phyloP scores from a whole-genome alignment of 2,329 filamentous ascomycete species.

The Phialemonium atrogriseum region DNA sequence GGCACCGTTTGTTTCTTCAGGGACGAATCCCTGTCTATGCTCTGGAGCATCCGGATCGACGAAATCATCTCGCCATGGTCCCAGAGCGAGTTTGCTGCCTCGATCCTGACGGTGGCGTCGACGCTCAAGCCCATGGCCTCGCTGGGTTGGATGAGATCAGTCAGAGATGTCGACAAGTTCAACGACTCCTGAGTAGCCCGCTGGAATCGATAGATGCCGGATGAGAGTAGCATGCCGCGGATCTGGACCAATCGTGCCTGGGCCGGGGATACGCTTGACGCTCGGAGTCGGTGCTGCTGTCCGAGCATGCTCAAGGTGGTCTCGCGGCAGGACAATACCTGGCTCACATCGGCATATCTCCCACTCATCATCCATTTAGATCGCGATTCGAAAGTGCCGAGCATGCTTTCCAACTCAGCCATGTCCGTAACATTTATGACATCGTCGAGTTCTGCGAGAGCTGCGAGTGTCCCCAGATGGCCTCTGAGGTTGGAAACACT shows the following conservation, averaged over 20 bases:
- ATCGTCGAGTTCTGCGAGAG: slow-evolving; percentile 75
- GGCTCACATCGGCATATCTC: slow-evolving; percentile 70
- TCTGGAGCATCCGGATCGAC: slow-evolving; percentile 82
- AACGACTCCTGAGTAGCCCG: slow-evolving; percentile 79
- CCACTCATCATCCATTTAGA: slow-evolving; percentile 76
- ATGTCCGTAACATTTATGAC: slow-evolving; percentile 53
- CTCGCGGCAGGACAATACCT: slow-evolving; percentile 74
- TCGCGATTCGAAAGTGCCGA: slow-evolving; percentile 56
- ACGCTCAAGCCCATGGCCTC: slow-evolving; percentile 64
- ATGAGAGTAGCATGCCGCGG: slow-evolving; percentile 66
- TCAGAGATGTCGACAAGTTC: slow-evolving; percentile 76
- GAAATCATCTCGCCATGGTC: slow-evolving; percentile 84
- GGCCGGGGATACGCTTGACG: slow-evolving; percentile 47
- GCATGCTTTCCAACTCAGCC: slow-evolving; percentile 51
- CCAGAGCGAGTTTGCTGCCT: slow-evolving; percentile 87
- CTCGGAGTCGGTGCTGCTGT: slow-evolving; percentile 55
- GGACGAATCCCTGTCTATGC: slow-evolving; percentile 53
- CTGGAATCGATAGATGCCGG: slow-evolving; percentile 69
- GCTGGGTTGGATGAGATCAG: slow-evolving; percentile 64
- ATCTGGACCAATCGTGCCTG: slow-evolving; percentile 66
- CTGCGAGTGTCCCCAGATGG: slow-evolving; percentile 56
- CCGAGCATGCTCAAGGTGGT: slow-evolving; percentile 75
- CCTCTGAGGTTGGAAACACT: slow-evolving; percentile 45
- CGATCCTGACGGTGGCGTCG: slow-evolving; percentile 68
- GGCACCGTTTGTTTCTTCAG: slow-evolving; percentile 61